Base-by-base conservation (phyloP, 768 basidiomycete species). In the Floccularia luteovirens region DNA sequence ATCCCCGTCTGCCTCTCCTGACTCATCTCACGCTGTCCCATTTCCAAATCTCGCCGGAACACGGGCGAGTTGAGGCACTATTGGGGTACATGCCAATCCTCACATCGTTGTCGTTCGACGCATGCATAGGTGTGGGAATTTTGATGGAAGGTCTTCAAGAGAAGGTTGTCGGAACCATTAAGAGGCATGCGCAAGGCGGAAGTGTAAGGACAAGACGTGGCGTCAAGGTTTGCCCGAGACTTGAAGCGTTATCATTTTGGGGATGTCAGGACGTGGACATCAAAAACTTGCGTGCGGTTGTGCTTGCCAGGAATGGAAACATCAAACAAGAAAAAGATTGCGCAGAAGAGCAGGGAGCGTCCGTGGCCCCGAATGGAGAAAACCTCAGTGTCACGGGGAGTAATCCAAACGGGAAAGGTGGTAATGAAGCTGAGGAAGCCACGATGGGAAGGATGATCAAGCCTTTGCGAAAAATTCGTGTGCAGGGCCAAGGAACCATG, bases 11-110 rank as follows among this genome's bases (percentile, higher is more conserved):
- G 21, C 67, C 62, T 2, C 49, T 59, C 40, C 59, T 79, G 25
- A 72, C 72, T 22, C 64, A 72, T 44, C 66, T 79, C 42, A 69
- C 70, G 13, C 48, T 80, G 33, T 66, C 70, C 28, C 60, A 64
- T 36, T 72, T 72, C 52, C 56, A 59, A 34, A 60, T 78, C 43
- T 55, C 59, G 7, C 36, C 53, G 3, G 67, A 65, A 32, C 52
- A 63, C 16, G 62, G 60, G 44, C 59, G 52, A 37, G 49, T 55
- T 14, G 58, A 60, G 20, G 55, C 67, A 27, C 60, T 76, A 55
- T 59, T 78, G 11, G 66, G 69, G 5, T 77, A 77, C 56, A 66
- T 72, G 57, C 74, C 73, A 11, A 57, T 61, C 44, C 67, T 77
- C 36, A 54, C 58, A 21, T 67, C 67, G 6, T 56, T 79, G 22